Evolutionary conservation across 2,329 filamentous ascomycete species (phyloP).

Genomic region (Trichoderma atrobrunneum): DNA sequence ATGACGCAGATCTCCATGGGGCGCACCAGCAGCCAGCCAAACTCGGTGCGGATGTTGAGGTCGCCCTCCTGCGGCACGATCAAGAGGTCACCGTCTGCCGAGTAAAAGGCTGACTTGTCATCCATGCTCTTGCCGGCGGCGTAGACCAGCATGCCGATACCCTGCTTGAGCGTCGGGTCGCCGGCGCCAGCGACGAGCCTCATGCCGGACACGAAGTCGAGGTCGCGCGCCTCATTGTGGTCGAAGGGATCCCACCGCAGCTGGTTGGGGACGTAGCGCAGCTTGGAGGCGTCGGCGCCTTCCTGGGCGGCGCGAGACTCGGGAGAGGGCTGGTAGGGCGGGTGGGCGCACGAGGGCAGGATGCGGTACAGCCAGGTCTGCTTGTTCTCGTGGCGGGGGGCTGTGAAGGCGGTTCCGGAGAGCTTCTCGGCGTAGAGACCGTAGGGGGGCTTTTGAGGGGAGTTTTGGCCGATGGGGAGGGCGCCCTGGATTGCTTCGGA

Average conservation of each 20-base stretch:
- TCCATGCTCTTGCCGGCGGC: slow-evolving; percentile 77
- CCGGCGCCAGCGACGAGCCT: slow-evolving; percentile 75
- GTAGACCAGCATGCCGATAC: slow-evolving; percentile 77
- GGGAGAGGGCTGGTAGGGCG: slow-evolving; percentile 50
- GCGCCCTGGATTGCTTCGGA: slow-evolving; percentile 74
- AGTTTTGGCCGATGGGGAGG: slow-evolving; percentile 73
- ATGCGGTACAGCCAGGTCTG: slow-evolving; percentile 73
- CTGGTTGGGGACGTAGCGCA: slow-evolving; percentile 63
- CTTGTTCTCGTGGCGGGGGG: slow-evolving; percentile 65
- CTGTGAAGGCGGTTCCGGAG: slow-evolving; percentile 69
- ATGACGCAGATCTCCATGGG: slow-evolving; percentile 77
- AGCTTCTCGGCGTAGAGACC: slow-evolving; percentile 82
- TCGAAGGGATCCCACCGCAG: slow-evolving; percentile 81
- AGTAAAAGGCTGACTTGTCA: slow-evolving; percentile 74
- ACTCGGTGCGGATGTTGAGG: slow-evolving; percentile 73
- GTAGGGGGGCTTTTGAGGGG: slow-evolving; percentile 73
- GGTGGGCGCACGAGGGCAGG: slow-evolving; percentile 61
- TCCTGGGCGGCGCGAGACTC: slow-evolving; percentile 23
- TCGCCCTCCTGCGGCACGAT: slow-evolving; percentile 73
- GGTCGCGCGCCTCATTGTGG: slow-evolving; percentile 53
- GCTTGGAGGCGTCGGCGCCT: slow-evolving; percentile 27
- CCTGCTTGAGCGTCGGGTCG: slow-evolving; percentile 74
- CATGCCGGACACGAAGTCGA: slow-evolving; percentile 56
- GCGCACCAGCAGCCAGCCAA: slow-evolving; percentile 70
- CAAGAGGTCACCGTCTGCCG: slow-evolving; percentile 74